phyloP scores from a whole-genome alignment of 257 asterid species.

The Cordia subcordata region DNA sequence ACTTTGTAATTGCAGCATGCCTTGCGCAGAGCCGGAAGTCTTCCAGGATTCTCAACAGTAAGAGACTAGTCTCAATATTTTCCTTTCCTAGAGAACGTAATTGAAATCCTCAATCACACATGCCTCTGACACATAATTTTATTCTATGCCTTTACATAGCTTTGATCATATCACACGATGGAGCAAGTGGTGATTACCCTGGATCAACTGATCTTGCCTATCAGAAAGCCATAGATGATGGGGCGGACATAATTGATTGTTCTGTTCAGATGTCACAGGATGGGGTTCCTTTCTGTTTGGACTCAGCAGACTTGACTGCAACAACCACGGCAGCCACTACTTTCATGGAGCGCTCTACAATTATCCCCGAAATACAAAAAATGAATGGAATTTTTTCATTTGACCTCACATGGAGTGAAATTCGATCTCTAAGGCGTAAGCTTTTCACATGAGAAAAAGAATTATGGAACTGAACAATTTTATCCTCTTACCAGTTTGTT shows the following conservation, averaged over 20 bases:
- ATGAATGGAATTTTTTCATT: constrained; percentile 78
- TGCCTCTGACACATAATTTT: not conserved
- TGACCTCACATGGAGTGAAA: constrained; percentile 73
- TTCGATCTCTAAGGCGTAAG: constrained; percentile 65
- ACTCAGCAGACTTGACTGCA: constrained; percentile 60
- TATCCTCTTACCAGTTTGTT: constrained; percentile 1
- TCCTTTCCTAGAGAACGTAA: not conserved
- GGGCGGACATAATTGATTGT: constrained; percentile 86
- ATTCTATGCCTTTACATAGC: constrained; percentile 21
- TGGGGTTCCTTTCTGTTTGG: constrained; percentile 78
- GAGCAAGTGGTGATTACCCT: constrained; percentile 90
- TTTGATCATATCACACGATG: constrained; percentile 72
- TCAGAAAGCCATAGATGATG: constrained; percentile 79
- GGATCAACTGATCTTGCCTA: constrained; percentile 84
- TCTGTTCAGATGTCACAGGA: constrained; percentile 86
- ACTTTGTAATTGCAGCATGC: constrained; percentile 54
- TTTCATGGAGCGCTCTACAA: constrained; percentile 44
- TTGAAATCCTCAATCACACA: not conserved
- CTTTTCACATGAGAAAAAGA: not conserved
- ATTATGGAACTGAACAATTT: not conserved
- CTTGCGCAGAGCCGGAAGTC: constrained; percentile 49
- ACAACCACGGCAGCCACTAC: constrained; percentile 70
- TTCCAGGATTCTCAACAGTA: constrained; percentile 42
- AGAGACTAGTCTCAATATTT: constrained; percentile 11
- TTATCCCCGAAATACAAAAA: constrained; percentile 47